Conservation (phyloP, 2,329 filamentous ascomycete genomes). For the Huntiella decipiens region DNA sequence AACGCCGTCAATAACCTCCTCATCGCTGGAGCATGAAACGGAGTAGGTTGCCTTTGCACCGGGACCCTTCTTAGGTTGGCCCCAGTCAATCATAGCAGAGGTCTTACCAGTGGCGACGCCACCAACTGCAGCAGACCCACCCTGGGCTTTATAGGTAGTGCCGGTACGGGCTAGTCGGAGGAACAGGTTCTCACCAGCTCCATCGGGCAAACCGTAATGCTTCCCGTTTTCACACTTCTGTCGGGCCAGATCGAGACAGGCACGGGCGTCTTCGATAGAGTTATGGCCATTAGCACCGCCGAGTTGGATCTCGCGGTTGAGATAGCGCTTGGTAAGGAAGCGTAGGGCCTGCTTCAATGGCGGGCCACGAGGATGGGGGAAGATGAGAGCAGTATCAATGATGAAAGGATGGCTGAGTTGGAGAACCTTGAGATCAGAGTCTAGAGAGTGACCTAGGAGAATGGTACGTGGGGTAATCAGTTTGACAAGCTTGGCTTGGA, state of each 20-base stretch:
- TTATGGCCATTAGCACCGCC: slow-evolving; percentile 61
- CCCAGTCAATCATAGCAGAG: slow-evolving; percentile 76
- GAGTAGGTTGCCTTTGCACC: slow-evolving; percentile 36
- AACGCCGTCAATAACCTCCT: slow-evolving; percentile 35
- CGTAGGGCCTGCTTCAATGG: slow-evolving; percentile 83
- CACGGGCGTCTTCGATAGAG: slow-evolving; percentile 78
- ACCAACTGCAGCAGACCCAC: slow-evolving; percentile 35
- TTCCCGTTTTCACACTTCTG: slow-evolving; percentile 91
- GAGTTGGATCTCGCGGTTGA: slow-evolving; percentile 75
- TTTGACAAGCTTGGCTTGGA: slow-evolving; percentile 57
- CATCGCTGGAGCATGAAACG: slow-evolving; percentile 39
- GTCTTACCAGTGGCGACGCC: slow-evolving; percentile 38
- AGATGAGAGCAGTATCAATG: slow-evolving; percentile 78
- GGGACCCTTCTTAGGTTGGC: slow-evolving; percentile 45
- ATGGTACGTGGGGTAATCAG: slow-evolving; percentile 56
- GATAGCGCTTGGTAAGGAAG: slow-evolving; percentile 71
- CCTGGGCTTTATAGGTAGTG: slow-evolving; percentile 41
- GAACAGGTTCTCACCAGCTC: slow-evolving; percentile 74
- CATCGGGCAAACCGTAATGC: slow-evolving; percentile 63
- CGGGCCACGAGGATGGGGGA: slow-evolving; percentile 73
- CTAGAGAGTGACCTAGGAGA: slow-evolving; percentile 62
- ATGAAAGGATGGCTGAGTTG: slow-evolving; percentile 82
- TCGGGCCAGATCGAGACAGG: slow-evolving; percentile 82
- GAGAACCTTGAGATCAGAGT: slow-evolving; percentile 68
- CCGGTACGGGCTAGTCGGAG: slow-evolving; percentile 52